phyloP scores from a whole-genome alignment of 352 stramenopile species.

The Phytophthora boehmeriae region DNA sequence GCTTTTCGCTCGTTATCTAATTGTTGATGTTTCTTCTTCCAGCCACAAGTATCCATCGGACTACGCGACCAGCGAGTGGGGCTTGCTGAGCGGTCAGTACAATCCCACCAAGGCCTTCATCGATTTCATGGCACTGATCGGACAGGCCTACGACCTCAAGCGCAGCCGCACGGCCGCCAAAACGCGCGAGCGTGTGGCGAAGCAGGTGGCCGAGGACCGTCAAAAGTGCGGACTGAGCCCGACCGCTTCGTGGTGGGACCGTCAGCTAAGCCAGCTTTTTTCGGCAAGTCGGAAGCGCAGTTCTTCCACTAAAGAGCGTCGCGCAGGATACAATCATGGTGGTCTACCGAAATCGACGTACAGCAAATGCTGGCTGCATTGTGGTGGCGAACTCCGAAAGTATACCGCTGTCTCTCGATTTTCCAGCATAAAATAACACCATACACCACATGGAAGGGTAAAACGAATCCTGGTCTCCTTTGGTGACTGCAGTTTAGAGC shows the following conservation, averaged over 20 bases:
- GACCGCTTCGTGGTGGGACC: conserved; percentile 63
- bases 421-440: too few relatives aligned
- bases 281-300: conserved; percentile 80
- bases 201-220: conserved; percentile 63
- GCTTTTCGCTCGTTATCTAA: conserved; percentile 5
- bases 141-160: conserved; percentile 96
- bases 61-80: conserved; percentile 98
- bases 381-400: too few relatives aligned
- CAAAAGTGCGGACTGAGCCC: conserved; percentile 56
- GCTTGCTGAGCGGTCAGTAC: conserved; percentile 94
- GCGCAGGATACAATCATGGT: too few relatives aligned
- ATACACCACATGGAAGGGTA: too few relatives aligned
- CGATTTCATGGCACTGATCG: conserved; percentile 91
- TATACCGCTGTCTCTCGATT: too few relatives aligned
- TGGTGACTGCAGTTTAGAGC: too few relatives aligned
- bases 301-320: conserved; percentile 55
- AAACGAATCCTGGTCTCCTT: too few relatives aligned
- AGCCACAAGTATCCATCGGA: conserved; percentile 99
- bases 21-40: too few relatives aligned
- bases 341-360: too few relatives aligned
- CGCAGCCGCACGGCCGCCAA: conserved; percentile 86
- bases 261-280: conserved; percentile 68
- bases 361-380: too few relatives aligned
- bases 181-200: conserved; percentile 71
- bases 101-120: conserved; percentile 99